These are phyloP conservation scores for Tricholoma terreum DNA, from an alignment of 768 basidiomycete genomes.

Conservation along the genomic window DNA sequence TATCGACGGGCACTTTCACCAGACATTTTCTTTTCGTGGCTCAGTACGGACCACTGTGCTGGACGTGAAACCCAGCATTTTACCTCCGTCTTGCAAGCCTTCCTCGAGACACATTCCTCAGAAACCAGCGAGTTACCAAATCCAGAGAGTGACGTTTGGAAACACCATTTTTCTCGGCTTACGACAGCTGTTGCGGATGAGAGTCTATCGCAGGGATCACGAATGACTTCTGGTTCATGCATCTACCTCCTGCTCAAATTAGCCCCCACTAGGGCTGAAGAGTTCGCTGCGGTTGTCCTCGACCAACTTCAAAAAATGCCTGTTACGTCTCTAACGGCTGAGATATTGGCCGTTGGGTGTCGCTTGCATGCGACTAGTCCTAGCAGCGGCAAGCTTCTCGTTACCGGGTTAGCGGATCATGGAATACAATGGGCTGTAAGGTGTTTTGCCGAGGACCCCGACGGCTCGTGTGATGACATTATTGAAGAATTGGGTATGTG, in stretches of 20 bases:
- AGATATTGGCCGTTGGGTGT: constrained; percentile 31
- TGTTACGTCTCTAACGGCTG: constrained; percentile 23
- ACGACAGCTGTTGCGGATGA: constrained; percentile 14
- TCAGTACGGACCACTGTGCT: constrained; percentile 28
- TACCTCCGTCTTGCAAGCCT: constrained; percentile 40
- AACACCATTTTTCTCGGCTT: constrained; percentile 27
- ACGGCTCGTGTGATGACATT: constrained; percentile 15
- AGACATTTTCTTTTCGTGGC: constrained; percentile 37
- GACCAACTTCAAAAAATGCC: constrained; percentile 24
- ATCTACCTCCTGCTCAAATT: constrained; percentile 26
- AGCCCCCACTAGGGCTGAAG: constrained; percentile 18
- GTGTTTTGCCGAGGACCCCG: constrained; percentile 34
- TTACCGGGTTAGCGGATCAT: constrained; percentile 38
- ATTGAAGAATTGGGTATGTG: constrained; percentile 40
- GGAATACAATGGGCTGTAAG: constrained; percentile 54
- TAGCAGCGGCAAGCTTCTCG: constrained; percentile 20
- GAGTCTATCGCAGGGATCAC: constrained; percentile 11
- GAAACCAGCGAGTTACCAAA: constrained; percentile 6
- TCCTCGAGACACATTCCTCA: constrained; percentile 39
- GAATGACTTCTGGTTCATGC: constrained; percentile 22
- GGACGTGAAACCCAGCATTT: constrained; percentile 27
- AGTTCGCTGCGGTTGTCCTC: constrained; percentile 22
- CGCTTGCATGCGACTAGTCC: constrained; percentile 18
- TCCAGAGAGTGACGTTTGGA: constrained; percentile 26
- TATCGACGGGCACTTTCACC: constrained; percentile 34